Evolutionary conservation across 305 asterid genomes (phyloP).

Genomic region (Petunia hybrid): DNA sequence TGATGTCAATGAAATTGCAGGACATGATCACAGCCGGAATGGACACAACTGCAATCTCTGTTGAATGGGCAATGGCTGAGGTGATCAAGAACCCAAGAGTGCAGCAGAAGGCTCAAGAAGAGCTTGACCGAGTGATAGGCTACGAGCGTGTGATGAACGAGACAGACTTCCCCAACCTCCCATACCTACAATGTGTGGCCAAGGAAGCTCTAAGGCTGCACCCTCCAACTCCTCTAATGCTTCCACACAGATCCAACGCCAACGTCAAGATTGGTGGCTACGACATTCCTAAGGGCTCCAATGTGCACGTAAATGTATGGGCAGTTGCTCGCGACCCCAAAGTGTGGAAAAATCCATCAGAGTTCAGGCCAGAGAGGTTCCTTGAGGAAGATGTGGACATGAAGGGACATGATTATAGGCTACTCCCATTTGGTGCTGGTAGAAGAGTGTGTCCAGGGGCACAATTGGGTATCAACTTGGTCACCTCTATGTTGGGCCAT

Average conservation of each 20-base stretch:
- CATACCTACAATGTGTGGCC: constrained; percentile 42
- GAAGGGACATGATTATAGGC: constrained; percentile 71
- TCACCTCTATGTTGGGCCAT: constrained; percentile 70
- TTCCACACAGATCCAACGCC: constrained; percentile 47
- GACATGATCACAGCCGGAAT: constrained; percentile 53
- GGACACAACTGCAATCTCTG: constrained; percentile 49
- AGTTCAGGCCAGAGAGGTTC: constrained; percentile 48
- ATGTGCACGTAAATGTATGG: constrained; percentile 47
- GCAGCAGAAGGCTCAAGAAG: constrained; percentile 48
- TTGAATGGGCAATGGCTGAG: constrained; percentile 52
- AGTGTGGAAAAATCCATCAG: constrained; percentile 48
- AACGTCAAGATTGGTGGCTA: constrained; percentile 47
- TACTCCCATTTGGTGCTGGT: constrained; percentile 73
- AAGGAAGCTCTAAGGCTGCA: constrained; percentile 50
- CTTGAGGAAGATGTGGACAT: constrained; percentile 49
- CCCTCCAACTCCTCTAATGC: constrained; percentile 54
- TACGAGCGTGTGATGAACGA: constrained; percentile 44
- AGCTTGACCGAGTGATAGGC: constrained; percentile 45
- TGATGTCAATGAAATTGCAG: constrained; percentile 30
- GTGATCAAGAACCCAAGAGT: constrained; percentile 48
- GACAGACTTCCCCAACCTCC: constrained; percentile 44
- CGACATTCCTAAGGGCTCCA: constrained; percentile 48
- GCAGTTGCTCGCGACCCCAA: constrained; percentile 49
- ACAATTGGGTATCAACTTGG: constrained; percentile 66
- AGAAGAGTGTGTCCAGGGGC: constrained; percentile 84